Evolutionary conservation across 768 basidiomycete species (phyloP).

Genomic region (Leccinum uliginosum): DNA sequence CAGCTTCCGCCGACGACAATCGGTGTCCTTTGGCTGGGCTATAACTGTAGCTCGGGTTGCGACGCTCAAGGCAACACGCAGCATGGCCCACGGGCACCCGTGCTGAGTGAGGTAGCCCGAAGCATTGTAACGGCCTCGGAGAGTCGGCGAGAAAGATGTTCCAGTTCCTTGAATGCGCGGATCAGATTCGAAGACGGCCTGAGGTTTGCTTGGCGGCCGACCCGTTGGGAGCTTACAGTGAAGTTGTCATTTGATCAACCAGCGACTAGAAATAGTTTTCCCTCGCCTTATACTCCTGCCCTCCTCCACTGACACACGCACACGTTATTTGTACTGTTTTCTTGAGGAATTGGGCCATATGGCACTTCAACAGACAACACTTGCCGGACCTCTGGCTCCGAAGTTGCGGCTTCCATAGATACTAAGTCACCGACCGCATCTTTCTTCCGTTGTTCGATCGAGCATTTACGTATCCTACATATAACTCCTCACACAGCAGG

Average conservation of each 20-base stretch:
- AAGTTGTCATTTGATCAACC: too few species aligned
- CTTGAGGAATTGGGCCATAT: constrained; percentile 68
- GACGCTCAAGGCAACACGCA: not conserved
- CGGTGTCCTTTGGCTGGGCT: too few species aligned
- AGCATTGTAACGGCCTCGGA: not conserved
- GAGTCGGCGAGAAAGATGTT: not conserved
- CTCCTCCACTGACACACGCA: too few species aligned
- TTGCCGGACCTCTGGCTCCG: constrained; percentile 51
- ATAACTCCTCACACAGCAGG: too few species aligned
- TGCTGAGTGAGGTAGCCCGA: not conserved
- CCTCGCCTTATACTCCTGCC: too few species aligned
- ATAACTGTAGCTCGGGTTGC: too few species aligned
- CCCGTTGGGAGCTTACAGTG: too few species aligned
- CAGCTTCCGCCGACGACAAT: too few species aligned
- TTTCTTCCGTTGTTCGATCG: too few species aligned
- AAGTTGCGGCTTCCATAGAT: not conserved
- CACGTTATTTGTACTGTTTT: constrained; percentile 59
- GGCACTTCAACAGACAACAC: constrained; percentile 40
- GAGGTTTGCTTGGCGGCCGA: not conserved
- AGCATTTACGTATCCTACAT: too few species aligned
- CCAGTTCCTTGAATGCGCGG: not conserved
- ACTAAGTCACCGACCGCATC: too few species aligned
- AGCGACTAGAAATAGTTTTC: too few species aligned
- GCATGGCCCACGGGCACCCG: not conserved
- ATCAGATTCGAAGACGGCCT: not conserved